These are phyloP conservation scores for Penicillium crustosum DNA, from an alignment of 2,329 filamentous ascomycete genomes.

Conservation along the genomic window DNA sequence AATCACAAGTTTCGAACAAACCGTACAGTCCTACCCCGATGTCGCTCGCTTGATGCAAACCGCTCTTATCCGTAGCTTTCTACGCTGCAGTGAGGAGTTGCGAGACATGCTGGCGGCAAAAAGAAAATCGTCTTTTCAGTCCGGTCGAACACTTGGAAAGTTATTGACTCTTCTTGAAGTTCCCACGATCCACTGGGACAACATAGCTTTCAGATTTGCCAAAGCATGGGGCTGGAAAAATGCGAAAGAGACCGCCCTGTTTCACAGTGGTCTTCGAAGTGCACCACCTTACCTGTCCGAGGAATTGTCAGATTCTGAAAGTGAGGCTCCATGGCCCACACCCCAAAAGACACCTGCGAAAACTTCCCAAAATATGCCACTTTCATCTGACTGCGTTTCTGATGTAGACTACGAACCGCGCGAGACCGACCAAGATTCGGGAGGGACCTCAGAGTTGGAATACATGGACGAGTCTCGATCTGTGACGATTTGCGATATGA, in stretches of 20 bases:
- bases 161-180: slow-evolving; percentile 24
- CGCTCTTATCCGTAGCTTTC: slow-evolving; percentile 7
- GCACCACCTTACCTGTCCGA: not conserved
- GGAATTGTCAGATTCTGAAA: slow-evolving; percentile 1
- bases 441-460: not conserved
- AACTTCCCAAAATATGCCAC: not conserved
- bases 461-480: not conserved
- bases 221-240: slow-evolving; percentile 20
- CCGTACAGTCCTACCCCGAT: slow-evolving; percentile 15
- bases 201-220: slow-evolving; percentile 24
- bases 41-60: slow-evolving; percentile 33
- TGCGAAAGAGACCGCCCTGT: not conserved
- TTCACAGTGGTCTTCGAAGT: not conserved
- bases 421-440: not conserved
- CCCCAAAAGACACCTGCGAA: not conserved
- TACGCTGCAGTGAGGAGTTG: slow-evolving; percentile 11
- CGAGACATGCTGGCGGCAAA: slow-evolving; percentile 13
- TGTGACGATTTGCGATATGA: not conserved
- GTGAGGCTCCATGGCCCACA: not conserved
- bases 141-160: slow-evolving; percentile 25
- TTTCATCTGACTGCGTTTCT: not conserved
- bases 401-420: not conserved
- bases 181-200: slow-evolving; percentile 22
- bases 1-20: slow-evolving; percentile 22
- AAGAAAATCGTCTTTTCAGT: not conserved